These are phyloP conservation scores for Penicillium concentricum DNA, from an alignment of 2,329 filamentous ascomycete species.

Conservation along the genomic window DNA sequence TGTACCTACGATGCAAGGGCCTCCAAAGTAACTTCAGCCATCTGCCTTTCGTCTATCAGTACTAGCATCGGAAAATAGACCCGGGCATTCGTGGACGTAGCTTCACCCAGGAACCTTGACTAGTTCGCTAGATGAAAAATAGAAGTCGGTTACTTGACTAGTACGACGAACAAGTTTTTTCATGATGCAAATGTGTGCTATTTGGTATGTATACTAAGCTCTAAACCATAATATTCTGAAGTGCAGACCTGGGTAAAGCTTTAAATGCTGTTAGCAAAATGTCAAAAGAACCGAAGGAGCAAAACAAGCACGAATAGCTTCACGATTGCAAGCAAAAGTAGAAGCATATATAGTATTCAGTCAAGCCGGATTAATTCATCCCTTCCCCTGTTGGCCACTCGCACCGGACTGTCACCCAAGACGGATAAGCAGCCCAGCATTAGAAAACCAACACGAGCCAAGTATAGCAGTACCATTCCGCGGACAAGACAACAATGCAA, in stretches of 20 bases:
- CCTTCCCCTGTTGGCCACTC: constrained; percentile 40
- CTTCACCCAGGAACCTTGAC: neutral
- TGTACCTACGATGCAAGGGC: neutral
- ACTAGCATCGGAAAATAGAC: neutral
- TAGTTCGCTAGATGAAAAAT: neutral
- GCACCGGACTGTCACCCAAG: constrained; percentile 35
- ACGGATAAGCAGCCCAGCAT: constrained; percentile 34
- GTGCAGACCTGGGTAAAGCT: constrained; percentile 1
- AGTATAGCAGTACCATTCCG: constrained; percentile 26
- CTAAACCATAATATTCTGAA: neutral
- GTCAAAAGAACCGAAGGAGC: neutral
- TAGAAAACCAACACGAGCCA: constrained; percentile 37
- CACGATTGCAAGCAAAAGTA: constrained; percentile 15
- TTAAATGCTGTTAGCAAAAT: constrained; percentile 18
- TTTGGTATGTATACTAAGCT: neutral
- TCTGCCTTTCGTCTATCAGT: neutral
- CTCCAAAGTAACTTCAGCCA: no score
- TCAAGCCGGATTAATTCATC: constrained; percentile 44
- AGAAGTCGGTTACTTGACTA: neutral
- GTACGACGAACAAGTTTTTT: neutral
- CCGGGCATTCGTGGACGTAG: neutral
- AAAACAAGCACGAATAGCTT: neutral
- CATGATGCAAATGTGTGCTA: neutral
- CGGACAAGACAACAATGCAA: constrained; percentile 18
- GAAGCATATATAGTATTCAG: constrained; percentile 30